Percentiles rank a stretch among this genome's conserved stretches.
Conservation (phyloP, 73 alveolate species). For the Symbiodinium natans region DNA sequence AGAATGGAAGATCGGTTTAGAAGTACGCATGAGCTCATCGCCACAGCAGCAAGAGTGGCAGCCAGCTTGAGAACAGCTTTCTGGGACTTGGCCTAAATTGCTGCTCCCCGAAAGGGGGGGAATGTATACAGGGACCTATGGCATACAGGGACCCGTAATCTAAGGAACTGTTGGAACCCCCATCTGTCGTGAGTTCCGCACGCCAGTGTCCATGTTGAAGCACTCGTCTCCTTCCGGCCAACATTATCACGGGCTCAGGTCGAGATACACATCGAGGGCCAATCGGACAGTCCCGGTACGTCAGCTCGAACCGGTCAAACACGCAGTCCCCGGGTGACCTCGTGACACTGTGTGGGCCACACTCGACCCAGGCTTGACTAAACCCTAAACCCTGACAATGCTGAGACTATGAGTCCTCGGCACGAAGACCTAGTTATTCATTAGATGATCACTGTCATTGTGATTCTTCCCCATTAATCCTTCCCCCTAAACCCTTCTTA, state of each 20-base stretch:
- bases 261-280: background rate
- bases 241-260: background rate
- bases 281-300: background rate
- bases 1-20: background rate
- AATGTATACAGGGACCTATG: too few species aligned
- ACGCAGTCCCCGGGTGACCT: constrained; percentile 22
- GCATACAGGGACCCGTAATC: too few species aligned
- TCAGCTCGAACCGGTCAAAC: background rate
- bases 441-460: too few species aligned
- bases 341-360: background rate
- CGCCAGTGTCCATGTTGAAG: background rate
- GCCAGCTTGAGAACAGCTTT: background rate
- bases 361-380: too few species aligned
- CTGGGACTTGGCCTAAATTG: too few species aligned
- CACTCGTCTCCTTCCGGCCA: background rate
- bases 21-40: background rate
- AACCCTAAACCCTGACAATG: too few species aligned
- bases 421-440: too few species aligned
- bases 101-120: too few species aligned
- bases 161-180: background rate
- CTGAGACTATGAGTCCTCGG: too few species aligned
- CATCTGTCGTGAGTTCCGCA: background rate
- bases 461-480: too few species aligned
- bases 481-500: too few species aligned
- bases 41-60: background rate